phyloP scores from a whole-genome alignment of 2,329 filamentous ascomycete genomes.

The Penicillium sp. region DNA sequence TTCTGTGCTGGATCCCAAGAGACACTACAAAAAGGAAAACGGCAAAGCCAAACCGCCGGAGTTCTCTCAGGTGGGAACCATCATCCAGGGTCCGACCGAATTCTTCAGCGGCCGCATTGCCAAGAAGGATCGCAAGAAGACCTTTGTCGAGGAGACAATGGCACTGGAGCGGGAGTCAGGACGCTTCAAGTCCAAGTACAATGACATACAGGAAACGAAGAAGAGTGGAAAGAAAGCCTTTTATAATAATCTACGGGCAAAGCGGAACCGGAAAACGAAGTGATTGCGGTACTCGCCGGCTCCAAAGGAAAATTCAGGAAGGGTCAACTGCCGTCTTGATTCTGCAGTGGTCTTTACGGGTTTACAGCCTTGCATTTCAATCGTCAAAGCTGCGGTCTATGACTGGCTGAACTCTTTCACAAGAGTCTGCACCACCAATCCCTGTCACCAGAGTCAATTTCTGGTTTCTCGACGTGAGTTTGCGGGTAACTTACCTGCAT shows the following conservation, averaged over 20 bases:
- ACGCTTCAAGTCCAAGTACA: slow-evolving; percentile 83
- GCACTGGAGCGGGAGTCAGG: slow-evolving; percentile 59
- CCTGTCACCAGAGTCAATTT: slow-evolving; percentile 28
- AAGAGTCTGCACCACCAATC: slow-evolving; percentile 34
- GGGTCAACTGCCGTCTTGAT: background rate
- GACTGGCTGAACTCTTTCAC: slow-evolving; percentile 25
- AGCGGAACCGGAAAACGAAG: slow-evolving; percentile 40
- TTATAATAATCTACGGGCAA: slow-evolving; percentile 72
- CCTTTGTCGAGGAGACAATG: slow-evolving; percentile 78
- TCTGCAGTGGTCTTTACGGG: background rate
- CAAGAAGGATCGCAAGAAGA: slow-evolving; percentile 82
- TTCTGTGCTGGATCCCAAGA: slow-evolving; percentile 79
- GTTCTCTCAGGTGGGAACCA: slow-evolving; percentile 81
- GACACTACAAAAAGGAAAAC: slow-evolving; percentile 82
- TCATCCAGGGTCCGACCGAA: slow-evolving; percentile 83
- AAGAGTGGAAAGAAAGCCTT: slow-evolving; percentile 81
- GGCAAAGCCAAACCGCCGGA: slow-evolving; percentile 67
- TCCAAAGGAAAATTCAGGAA: background rate
- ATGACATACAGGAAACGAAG: slow-evolving; percentile 75
- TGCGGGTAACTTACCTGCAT: slow-evolving; percentile 50
- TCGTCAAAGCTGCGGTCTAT: slow-evolving; percentile 1
- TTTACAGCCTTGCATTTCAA: background rate
- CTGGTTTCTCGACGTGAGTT: background rate
- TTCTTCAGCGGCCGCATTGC: slow-evolving; percentile 74
- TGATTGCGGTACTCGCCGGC: slow-evolving; percentile 9